Evolutionary conservation across 2,329 filamentous ascomycete species (phyloP).

Genomic region (Alternaria infectoria): DNA sequence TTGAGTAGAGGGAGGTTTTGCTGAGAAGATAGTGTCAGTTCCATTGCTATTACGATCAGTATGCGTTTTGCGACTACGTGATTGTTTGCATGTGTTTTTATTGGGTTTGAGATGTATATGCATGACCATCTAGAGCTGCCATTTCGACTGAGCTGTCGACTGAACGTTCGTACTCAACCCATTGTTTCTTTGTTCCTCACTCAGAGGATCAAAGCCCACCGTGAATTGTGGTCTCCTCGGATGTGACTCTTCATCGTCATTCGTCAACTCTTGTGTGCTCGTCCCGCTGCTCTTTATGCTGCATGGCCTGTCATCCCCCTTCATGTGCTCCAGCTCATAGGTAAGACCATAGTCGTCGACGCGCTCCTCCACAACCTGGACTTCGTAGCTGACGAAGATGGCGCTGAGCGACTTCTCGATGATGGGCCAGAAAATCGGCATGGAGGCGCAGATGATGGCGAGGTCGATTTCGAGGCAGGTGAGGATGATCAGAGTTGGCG

Average conservation of each 20-base stretch:
- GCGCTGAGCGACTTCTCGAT: conserved; percentile 32
- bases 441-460: conserved; percentile 43
- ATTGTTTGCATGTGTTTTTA: neutral
- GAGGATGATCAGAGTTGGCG: conserved; percentile 33
- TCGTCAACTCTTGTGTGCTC: conserved; percentile 28
- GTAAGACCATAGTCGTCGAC: conserved; percentile 28
- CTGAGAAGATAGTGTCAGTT: neutral
- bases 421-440: conserved; percentile 47
- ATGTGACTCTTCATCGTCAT: conserved; percentile 12
- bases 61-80: neutral
- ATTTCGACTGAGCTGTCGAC: conserved; percentile 28
- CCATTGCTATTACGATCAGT: neutral
- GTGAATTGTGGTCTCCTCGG: conserved; percentile 27
- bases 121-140: conserved; percentile 24
- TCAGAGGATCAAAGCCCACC: conserved; percentile 34
- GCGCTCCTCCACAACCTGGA: conserved; percentile 40
- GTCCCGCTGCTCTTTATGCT: conserved; percentile 36
- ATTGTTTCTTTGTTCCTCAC: conserved; percentile 9
- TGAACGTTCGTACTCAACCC: conserved; percentile 32
- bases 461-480: conserved; percentile 43
- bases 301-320: conserved; percentile 5
- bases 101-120: neutral
- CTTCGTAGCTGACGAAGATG: conserved; percentile 45
- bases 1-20: neutral
- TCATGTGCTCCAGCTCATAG: conserved; percentile 37